Evolutionary conservation across 148 eudicot genomes (phyloP).

Genomic region (Cornus kousa): DNA sequence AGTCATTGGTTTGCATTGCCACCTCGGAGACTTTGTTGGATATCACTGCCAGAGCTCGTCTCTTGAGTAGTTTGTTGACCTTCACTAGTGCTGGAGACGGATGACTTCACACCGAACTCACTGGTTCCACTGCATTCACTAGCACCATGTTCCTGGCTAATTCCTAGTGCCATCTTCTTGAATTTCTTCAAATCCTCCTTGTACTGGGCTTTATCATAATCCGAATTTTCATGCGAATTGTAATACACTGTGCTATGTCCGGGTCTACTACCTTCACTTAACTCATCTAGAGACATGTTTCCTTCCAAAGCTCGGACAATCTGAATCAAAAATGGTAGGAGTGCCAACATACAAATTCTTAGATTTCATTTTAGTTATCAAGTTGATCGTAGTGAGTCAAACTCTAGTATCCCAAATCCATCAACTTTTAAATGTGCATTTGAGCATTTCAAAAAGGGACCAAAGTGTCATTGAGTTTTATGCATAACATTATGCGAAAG

Average conservation of each 20-base stretch:
- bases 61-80: constrained; percentile 19
- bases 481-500: too few species aligned
- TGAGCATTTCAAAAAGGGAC: neutral
- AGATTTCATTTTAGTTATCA: neutral
- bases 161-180: constrained; percentile 60
- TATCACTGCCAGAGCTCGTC: constrained; percentile 57
- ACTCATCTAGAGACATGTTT: constrained; percentile 54
- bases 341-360: too few species aligned
- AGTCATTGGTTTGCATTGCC: too few species aligned
- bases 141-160: constrained; percentile 38
- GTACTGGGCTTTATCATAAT: constrained; percentile 63
- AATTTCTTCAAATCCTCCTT: constrained; percentile 61
- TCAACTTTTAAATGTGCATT: neutral
- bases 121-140: constrained; percentile 61
- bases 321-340: constrained; percentile 29
- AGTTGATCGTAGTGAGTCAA: too few species aligned
- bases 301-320: constrained; percentile 79
- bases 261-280: constrained; percentile 43
- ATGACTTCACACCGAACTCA: constrained; percentile 48
- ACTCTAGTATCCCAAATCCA: too few species aligned
- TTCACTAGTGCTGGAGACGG: constrained; percentile 48
- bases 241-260: constrained; percentile 37
- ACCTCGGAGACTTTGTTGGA: constrained; percentile 27
- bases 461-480: too few species aligned
- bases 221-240: constrained; percentile 53